Conservation (phyloP, 257 asterid genomes). For the Solanum chiquidenum region DNA sequence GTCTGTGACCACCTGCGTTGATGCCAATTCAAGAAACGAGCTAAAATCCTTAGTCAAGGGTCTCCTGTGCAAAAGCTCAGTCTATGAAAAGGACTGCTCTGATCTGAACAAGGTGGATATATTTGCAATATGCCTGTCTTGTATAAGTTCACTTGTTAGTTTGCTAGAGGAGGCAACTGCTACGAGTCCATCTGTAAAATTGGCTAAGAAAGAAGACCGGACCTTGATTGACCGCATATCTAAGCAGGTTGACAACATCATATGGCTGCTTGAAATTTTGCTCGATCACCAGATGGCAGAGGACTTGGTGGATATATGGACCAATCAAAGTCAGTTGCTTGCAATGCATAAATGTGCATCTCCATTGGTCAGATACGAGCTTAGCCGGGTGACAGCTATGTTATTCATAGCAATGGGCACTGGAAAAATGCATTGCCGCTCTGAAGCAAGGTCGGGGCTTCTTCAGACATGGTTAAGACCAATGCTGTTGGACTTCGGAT, state of each 20-base stretch:
- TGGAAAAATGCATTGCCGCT: slow-evolving; percentile 64
- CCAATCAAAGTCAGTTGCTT: slow-evolving; percentile 43
- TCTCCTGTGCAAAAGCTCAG: slow-evolving; percentile 58
- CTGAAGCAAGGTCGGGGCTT: slow-evolving; percentile 50
- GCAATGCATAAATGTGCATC: slow-evolving; percentile 44
- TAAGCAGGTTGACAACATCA: slow-evolving; percentile 71
- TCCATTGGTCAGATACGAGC: slow-evolving; percentile 76
- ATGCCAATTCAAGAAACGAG: slow-evolving; percentile 63
- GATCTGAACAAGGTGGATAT: slow-evolving; percentile 58
- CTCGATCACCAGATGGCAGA: slow-evolving; percentile 77
- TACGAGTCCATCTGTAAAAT: slow-evolving; percentile 8
- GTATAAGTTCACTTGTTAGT: slow-evolving; percentile 41
- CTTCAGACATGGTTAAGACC: slow-evolving; percentile 71
- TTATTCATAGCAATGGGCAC: slow-evolving; percentile 70
- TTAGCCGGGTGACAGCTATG: slow-evolving; percentile 81
- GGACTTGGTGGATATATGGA: slow-evolving; percentile 69
- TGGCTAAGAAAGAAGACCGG: slow-evolving; percentile 25
- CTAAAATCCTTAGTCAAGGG: slow-evolving; percentile 74
- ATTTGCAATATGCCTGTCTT: slow-evolving; percentile 40
- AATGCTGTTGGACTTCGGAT: slow-evolving; percentile 78
- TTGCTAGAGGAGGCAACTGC: slow-evolving; percentile 66
- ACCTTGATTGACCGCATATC: slow-evolving; percentile 64
- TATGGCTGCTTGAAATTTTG: slow-evolving; percentile 76
- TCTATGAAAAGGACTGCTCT: slow-evolving; percentile 40
- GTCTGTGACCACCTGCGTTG: slow-evolving; percentile 48